These are phyloP conservation scores for Crithidia fasciculata DNA, from an alignment of 208 protist species.

Conservation along the genomic window DNA sequence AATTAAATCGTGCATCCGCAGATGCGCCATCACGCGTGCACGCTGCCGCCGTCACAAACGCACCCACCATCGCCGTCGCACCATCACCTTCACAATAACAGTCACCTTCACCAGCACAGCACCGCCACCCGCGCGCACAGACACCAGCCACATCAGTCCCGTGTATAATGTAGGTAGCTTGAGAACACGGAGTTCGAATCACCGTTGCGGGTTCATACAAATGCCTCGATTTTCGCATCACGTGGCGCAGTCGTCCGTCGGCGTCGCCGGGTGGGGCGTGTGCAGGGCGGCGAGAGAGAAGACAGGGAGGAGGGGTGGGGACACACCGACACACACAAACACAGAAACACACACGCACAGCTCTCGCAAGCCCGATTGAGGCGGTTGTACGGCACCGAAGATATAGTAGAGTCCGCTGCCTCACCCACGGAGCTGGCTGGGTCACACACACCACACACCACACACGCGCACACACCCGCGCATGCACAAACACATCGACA, in stretches of 20 bases:
- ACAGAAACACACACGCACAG: not conserved
- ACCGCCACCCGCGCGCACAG: not conserved
- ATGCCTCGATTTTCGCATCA: slow-evolving; percentile 49
- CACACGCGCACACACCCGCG: not conserved
- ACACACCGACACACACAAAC: not conserved
- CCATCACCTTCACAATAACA: not conserved
- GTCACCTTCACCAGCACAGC: no score
- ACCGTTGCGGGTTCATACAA: slow-evolving; percentile 60
- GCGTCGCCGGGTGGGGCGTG: no score
- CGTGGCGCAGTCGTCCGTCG: not conserved
- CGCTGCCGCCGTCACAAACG: not conserved
- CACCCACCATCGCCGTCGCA: slow-evolving; percentile 3
- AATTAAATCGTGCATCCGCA: not conserved
- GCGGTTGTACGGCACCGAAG: slow-evolving; percentile 26
- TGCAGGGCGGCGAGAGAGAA: not conserved
- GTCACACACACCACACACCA: not conserved
- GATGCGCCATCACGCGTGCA: no score
- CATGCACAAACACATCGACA: slow-evolving; percentile 3
- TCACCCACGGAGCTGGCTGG: slow-evolving; percentile 31
- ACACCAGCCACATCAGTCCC: slow-evolving; percentile 33
- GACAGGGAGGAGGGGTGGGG: not conserved
- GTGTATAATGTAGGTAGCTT: slow-evolving; percentile 57
- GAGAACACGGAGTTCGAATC: slow-evolving; percentile 60
- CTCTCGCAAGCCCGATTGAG: slow-evolving; percentile 42
- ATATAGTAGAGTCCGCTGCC: slow-evolving; percentile 32